Evolutionary conservation across 208 protist species (phyloP).

Genomic region (Leishmania major): DNA sequence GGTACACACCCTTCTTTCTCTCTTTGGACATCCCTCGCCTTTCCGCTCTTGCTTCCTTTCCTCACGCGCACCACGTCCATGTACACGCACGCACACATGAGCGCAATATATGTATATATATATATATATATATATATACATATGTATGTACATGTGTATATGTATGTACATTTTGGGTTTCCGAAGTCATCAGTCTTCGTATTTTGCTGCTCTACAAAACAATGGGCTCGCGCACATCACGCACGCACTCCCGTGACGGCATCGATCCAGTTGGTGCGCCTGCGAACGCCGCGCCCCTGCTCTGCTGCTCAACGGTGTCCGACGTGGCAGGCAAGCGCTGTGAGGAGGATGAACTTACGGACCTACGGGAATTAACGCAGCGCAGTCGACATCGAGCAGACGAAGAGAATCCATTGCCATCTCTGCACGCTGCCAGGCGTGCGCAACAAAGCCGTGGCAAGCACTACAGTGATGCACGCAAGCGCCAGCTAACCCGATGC

Average conservation of each 20-base stretch:
- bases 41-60: not conserved
- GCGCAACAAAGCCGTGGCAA: not conserved
- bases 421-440: not conserved
- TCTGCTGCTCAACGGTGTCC: conserved; percentile 6
- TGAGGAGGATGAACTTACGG: not conserved
- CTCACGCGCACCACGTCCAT: not conserved
- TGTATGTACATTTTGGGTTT: not conserved
- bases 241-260: not conserved
- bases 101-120: not conserved
- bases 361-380: not conserved
- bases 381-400: not conserved
- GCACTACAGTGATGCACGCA: not conserved
- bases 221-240: not conserved
- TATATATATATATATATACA: not conserved
- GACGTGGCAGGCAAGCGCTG: conserved; percentile 1
- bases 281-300: not conserved
- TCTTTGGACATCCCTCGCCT: not conserved
- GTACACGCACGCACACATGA: not conserved
- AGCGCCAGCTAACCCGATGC: not conserved
- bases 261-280: not conserved
- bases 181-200: not conserved
- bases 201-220: not conserved
- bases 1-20: not conserved
- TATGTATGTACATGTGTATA: not conserved
- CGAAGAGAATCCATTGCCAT: not conserved